phyloP scores from a whole-genome alignment of 164 flowering plant species.

The Akebia trifoliata region DNA sequence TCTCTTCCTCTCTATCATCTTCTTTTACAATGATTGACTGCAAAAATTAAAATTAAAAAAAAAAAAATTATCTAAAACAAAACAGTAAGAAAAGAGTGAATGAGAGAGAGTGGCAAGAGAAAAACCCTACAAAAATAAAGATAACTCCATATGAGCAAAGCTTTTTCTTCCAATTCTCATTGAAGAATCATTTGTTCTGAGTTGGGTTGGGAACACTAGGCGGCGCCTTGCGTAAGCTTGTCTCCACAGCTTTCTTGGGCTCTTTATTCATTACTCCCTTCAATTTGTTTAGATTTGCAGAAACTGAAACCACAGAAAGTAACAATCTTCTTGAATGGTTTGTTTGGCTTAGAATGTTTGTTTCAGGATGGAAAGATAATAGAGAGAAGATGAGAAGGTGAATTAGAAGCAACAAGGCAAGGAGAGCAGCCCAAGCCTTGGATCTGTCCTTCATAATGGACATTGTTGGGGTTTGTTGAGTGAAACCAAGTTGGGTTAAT shows the following conservation, averaged over 20 bases:
- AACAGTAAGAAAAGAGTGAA: too few relatives aligned
- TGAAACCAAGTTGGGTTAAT: background rate
- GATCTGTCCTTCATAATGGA: constrained; percentile 23
- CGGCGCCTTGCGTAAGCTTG: constrained; percentile 44
- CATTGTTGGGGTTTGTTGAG: background rate
- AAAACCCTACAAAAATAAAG: too few relatives aligned
- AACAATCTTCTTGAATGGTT: constrained; percentile 29
- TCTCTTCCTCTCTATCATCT: too few relatives aligned
- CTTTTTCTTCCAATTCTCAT: too few relatives aligned
- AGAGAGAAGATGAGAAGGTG: constrained; percentile 17
- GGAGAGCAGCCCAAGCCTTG: constrained; percentile 21
- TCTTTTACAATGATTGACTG: too few relatives aligned
- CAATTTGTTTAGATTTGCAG: constrained; percentile 16
- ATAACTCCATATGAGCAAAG: too few relatives aligned
- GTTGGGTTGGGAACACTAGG: constrained; percentile 48
- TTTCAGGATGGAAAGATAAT: constrained; percentile 15
- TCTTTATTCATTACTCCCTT: constrained; percentile 18
- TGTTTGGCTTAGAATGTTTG: background rate
- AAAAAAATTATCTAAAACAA: too few relatives aligned
- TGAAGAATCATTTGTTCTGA: constrained; percentile 34
- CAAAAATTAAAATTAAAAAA: too few relatives aligned
- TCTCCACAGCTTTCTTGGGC: constrained; percentile 57
- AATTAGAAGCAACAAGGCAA: constrained; percentile 23
- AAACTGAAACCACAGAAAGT: background rate
- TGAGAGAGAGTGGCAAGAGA: too few relatives aligned